These are phyloP conservation scores for Dendrobium huoshanense DNA, from an alignment of 106 monocot species.

Conservation along the genomic window DNA sequence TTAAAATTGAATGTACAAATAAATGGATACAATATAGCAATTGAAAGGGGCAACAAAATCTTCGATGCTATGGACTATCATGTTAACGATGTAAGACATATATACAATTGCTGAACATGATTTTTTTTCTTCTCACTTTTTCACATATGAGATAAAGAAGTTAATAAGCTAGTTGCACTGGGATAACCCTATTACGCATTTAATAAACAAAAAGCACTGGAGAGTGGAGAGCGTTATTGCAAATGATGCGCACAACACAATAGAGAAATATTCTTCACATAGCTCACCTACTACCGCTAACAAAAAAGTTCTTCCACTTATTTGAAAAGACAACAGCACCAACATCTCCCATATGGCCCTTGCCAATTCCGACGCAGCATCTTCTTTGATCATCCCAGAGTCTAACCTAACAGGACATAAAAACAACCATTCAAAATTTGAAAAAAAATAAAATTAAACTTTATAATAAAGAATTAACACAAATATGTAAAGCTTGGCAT, in stretches of 20 bases:
- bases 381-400: constrained; percentile 70
- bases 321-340: constrained; percentile 90
- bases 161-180: too few relatives aligned
- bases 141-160: neutral
- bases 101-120: neutral
- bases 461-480: neutral
- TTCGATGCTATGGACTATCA: neutral
- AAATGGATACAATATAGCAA: neutral
- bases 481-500: neutral
- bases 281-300: constrained; percentile 87
- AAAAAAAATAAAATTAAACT: neutral
- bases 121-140: neutral
- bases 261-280: constrained; percentile 3
- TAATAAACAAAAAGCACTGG: neutral
- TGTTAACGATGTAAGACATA: neutral
- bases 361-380: constrained; percentile 72
- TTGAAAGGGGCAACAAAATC: neutral
- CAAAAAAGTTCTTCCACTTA: constrained; percentile 75
- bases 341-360: constrained; percentile 81
- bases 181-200: too few relatives aligned
- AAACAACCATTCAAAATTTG: neutral
- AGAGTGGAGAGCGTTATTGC: neutral
- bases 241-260: neutral
- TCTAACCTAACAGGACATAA: constrained; percentile 42
- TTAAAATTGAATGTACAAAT: neutral